Evolutionary conservation across 2,329 filamentous ascomycete genomes (phyloP), one percentile per base, ranked within the genome.

Genomic region (Fusarium nisikadoi): DNA sequence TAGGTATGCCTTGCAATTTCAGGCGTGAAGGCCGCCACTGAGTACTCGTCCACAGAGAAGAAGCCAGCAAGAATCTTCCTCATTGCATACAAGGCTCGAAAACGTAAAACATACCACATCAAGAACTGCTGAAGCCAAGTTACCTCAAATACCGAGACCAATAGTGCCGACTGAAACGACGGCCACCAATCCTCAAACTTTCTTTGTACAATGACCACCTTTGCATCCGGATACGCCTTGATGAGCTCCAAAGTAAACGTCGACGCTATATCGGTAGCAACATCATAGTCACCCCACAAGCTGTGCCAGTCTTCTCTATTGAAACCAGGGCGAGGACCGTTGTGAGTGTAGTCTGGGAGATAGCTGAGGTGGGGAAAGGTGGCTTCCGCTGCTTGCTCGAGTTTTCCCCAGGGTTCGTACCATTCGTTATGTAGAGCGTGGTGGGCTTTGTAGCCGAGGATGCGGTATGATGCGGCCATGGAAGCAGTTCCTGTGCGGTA

Each of bases 351-450:
- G 1, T 31, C 54, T 3, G 67, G 41, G 3, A 70, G 35, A 2
- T 52, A 8, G 1, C 14, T 17, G 9, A 70, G 61, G 17, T 56
- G 67, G 20, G 67, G 67, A 42, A 38, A 70, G 6, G 66, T 66
- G 3, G 60, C 65, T 25, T 70, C 67, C 0, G 65, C 67, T 8
- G 67, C 67, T 20, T 70, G 16, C 23, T 70, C 67, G 5, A 70
- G 20, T 3, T 38, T 23, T 0, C 0, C 2, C 67, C 67, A 70
- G 0, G 67, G 67, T 12, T 52, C 52, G 0, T 25, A 12, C 13
- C 50, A 60, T 2, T 70, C 20, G 3, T 65, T 36, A 0, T 60
- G 43, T 1, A 60, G 43, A 8, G 60, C 67, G 3, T 70, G 65
- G 1, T 70, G 67, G 3, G 67, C 25, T 1, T 56, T 61, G 31